Evolutionary conservation across 2,329 filamentous ascomycete genomes (phyloP).

Genomic region (Cryphonectria radicalis): DNA sequence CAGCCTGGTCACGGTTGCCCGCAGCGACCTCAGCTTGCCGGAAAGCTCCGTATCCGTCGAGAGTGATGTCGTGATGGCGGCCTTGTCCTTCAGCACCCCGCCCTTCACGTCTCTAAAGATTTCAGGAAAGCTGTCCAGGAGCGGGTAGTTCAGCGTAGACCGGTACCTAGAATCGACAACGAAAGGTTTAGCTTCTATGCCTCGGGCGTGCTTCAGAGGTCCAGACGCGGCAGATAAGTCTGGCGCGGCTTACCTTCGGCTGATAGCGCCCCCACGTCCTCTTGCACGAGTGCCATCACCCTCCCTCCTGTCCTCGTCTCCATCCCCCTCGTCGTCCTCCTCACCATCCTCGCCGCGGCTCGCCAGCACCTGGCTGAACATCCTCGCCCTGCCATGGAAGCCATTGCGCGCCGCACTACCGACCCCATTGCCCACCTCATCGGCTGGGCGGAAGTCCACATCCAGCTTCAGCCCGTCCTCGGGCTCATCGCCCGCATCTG

Average conservation of each 20-base stretch:
- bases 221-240: neutral
- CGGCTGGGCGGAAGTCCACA: conserved; percentile 46
- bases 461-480: conserved; percentile 41
- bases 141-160: conserved; percentile 67
- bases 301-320: conserved; percentile 34
- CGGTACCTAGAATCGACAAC: conserved; percentile 42
- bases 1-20: conserved; percentile 64
- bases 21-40: conserved; percentile 67
- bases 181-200: neutral
- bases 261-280: conserved; percentile 36
- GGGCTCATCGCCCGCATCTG: conserved; percentile 28
- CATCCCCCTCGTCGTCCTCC: conserved; percentile 32
- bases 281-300: conserved; percentile 34
- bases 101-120: conserved; percentile 62
- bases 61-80: conserved; percentile 63
- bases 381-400: conserved; percentile 33
- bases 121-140: conserved; percentile 81
- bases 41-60: conserved; percentile 78
- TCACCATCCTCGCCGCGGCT: conserved; percentile 39
- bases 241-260: conserved; percentile 40
- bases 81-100: conserved; percentile 41
- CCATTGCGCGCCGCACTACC: conserved; percentile 30
- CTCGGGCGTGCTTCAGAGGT: neutral
- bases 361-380: conserved; percentile 50
- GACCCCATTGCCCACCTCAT: conserved; percentile 40